Evolutionary conservation across 768 basidiomycete species (phyloP).

Genomic region (Mycena chlorophos): DNA sequence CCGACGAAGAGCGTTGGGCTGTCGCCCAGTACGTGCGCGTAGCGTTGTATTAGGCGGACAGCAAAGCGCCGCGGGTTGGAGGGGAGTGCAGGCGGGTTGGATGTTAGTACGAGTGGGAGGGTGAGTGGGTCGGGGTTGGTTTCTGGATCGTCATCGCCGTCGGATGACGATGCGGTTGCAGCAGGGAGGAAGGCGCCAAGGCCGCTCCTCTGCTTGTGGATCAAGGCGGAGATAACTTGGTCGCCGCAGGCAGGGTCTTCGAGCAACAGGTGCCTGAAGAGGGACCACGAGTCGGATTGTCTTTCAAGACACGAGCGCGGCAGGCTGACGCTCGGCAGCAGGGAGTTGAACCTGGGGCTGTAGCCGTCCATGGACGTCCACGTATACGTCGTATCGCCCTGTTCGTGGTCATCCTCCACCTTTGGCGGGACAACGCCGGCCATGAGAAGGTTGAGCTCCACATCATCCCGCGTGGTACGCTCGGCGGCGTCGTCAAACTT

Average conservation of each 20-base stretch:
- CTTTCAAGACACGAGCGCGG: slow-evolving; percentile 1
- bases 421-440: slow-evolving; percentile 4
- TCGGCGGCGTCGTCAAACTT: slow-evolving; percentile 11
- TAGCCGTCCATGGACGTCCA: slow-evolving; percentile 6
- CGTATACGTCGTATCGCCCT: slow-evolving; percentile 3
- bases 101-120: slow-evolving; percentile 17
- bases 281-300: not conserved
- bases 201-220: slow-evolving; percentile 11
- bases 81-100: slow-evolving; percentile 9
- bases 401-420: not conserved
- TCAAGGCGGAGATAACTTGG: slow-evolving; percentile 16
- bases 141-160: too few species aligned
- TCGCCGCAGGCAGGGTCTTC: slow-evolving; percentile 4
- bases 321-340: not conserved
- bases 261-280: not conserved
- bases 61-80: slow-evolving; percentile 20
- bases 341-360: not conserved
- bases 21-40: slow-evolving; percentile 22
- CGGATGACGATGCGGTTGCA: not conserved
- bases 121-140: slow-evolving; percentile 12
- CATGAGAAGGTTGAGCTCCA: slow-evolving; percentile 12
- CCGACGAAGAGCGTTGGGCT: slow-evolving; percentile 17
- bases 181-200: slow-evolving; percentile 20
- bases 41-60: slow-evolving; percentile 19
- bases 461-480: slow-evolving; percentile 7